Conservation (phyloP, 208 protist species). For the Acanthamoeba divionensis region DNA sequence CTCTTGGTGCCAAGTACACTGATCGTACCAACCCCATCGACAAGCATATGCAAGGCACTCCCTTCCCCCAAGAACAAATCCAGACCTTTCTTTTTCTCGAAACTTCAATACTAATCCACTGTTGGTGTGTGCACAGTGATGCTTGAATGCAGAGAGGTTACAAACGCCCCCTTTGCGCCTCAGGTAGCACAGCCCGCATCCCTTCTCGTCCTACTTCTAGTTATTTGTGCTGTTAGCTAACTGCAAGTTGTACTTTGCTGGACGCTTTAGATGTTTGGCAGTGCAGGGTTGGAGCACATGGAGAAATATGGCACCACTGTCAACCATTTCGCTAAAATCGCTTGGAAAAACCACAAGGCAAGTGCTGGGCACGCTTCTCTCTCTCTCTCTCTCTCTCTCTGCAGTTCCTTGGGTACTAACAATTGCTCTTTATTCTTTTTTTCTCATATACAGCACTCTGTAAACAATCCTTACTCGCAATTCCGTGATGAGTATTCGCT, state of each 20-base stretch:
- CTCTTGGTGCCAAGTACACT: slow-evolving; percentile 56
- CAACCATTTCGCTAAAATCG: slow-evolving; percentile 63
- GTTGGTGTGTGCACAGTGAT: background rate
- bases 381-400: background rate
- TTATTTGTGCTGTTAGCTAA: too few relatives aligned
- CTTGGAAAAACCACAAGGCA: slow-evolving; percentile 64
- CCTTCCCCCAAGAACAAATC: background rate
- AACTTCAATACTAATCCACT: background rate
- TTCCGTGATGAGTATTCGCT: slow-evolving; percentile 56
- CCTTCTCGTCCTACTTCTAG: too few relatives aligned
- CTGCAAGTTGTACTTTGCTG: too few relatives aligned
- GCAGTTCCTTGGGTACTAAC: background rate
- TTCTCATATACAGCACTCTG: too few relatives aligned
- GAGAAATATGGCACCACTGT: slow-evolving; percentile 59
- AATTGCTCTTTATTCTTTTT: too few relatives aligned
- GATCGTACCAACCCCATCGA: slow-evolving; percentile 69
- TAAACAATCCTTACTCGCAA: slow-evolving; percentile 63
- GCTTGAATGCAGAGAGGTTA: background rate
- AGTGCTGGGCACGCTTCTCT: background rate
- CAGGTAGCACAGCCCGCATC: too few relatives aligned
- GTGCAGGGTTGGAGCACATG: slow-evolving; percentile 58
- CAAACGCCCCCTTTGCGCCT: slow-evolving; percentile 47
- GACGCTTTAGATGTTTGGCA: slow-evolving; percentile 65
- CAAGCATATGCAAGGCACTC: slow-evolving; percentile 48
- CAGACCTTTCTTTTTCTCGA: background rate